phyloP scores from a whole-genome alignment of 805 yeast species.

The Candida yuanshanica region DNA sequence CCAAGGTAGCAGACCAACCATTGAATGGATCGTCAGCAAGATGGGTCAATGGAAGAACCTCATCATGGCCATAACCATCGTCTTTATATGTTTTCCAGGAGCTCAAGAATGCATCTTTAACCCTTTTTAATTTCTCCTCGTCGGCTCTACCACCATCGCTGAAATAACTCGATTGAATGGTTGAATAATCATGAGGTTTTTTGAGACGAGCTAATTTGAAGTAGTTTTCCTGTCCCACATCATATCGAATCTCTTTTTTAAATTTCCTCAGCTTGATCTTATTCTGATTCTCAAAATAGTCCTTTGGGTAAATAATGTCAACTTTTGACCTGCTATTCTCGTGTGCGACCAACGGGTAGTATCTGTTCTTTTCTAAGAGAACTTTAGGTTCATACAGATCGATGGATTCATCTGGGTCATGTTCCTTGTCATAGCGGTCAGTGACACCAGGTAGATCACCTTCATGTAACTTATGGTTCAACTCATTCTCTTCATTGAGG shows the following conservation, averaged over 20 bases:
- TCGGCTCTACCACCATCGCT: constrained; percentile 25
- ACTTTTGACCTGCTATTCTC: constrained; percentile 12
- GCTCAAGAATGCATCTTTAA: constrained; percentile 32
- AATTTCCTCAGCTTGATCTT: constrained; percentile 12
- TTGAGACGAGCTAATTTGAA: constrained; percentile 15
- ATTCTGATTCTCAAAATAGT: constrained; percentile 18
- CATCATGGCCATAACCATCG: constrained; percentile 42
- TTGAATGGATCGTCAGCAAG: constrained; percentile 33
- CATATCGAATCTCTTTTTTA: constrained; percentile 17
- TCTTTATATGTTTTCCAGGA: constrained; percentile 41
- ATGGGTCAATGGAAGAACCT: constrained; percentile 34
- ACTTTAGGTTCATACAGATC: constrained; percentile 7
- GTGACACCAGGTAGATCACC: constrained; percentile 22
- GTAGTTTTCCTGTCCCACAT: constrained; percentile 21
- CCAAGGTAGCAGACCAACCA: constrained; percentile 46
- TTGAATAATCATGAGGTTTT: constrained; percentile 17
- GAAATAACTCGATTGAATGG: constrained; percentile 26
- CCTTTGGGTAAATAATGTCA: constrained; percentile 12
- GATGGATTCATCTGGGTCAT: constrained; percentile 1
- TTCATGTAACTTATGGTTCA: constrained; percentile 21
- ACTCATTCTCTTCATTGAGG: constrained; percentile 19
- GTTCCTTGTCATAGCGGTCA: constrained; percentile 1
- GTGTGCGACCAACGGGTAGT: constrained; percentile 30
- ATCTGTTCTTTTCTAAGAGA: constrained; percentile 31
- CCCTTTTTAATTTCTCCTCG: constrained; percentile 22